phyloP scores from a whole-genome alignment of 306 rosid genomes.

The Acacia confusa region DNA sequence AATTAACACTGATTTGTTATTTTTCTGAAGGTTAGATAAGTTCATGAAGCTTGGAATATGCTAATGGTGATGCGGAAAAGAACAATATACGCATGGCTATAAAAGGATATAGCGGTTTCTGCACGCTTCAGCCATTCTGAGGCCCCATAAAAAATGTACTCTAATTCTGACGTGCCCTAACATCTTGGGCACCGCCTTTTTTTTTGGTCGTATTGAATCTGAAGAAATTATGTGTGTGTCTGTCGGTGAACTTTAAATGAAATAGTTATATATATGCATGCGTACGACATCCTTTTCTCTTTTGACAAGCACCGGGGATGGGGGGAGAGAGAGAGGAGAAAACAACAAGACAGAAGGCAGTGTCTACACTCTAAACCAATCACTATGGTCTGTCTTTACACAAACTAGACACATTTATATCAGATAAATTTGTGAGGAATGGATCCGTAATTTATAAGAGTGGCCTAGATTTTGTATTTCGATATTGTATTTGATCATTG shows the following conservation, averaged over 20 bases:
- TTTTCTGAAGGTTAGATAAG: background rate
- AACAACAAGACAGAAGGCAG: background rate
- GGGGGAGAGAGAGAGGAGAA: background rate
- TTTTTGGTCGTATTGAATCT: background rate
- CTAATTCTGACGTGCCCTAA: background rate
- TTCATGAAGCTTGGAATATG: background rate
- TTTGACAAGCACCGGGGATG: background rate
- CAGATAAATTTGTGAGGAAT: background rate
- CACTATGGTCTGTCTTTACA: background rate
- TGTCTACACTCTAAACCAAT: background rate
- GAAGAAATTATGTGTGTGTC: background rate
- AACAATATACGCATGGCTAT: background rate
- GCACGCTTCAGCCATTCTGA: background rate
- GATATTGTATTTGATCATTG: background rate
- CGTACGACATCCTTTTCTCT: background rate
- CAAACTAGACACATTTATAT: background rate
- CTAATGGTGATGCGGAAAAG: background rate
- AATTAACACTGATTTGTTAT: background rate
- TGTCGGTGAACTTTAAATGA: background rate
- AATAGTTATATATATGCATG: background rate
- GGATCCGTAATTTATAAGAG: background rate
- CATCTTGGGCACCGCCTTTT: conserved; percentile 11
- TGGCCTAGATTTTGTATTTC: background rate
- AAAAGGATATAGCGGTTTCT: background rate
- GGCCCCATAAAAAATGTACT: background rate